phyloP scores from a whole-genome alignment of 345 rosid species.

The Geranium rotundifolium region DNA sequence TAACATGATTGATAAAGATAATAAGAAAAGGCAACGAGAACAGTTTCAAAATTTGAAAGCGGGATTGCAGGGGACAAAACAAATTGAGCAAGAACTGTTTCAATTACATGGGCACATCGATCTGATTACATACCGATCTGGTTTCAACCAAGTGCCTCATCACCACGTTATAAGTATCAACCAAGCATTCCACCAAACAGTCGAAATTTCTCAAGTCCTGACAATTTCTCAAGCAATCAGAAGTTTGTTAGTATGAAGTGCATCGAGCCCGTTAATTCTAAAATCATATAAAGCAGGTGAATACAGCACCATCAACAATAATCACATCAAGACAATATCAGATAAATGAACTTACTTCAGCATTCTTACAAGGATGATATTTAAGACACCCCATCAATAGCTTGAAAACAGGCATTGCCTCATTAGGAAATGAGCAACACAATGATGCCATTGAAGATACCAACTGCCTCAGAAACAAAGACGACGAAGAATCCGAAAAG shows the following conservation, averaged over 20 bases:
- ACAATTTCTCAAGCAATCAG: conserved; percentile 14
- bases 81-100: conserved; percentile 1
- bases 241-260: conserved; percentile 6
- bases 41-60: background rate
- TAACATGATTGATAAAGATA: conserved; percentile 6
- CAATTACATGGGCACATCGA: background rate
- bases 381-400: conserved; percentile 46
- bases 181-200: conserved; percentile 34
- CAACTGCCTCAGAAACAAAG: conserved; percentile 47
- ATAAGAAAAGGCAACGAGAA: background rate
- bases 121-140: conserved; percentile 31
- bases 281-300: background rate
- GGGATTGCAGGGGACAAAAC: conserved; percentile 1
- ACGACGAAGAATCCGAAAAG: conserved; percentile 25
- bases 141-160: conserved; percentile 40
- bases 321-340: too few species aligned
- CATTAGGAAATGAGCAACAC: conserved; percentile 53
- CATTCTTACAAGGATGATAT: conserved; percentile 30
- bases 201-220: conserved; percentile 50
- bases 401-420: conserved; percentile 53
- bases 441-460: conserved; percentile 59
- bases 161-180: conserved; percentile 54
- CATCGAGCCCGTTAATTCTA: background rate
- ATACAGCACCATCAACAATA: background rate
- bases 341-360: conserved; percentile 35